These are phyloP conservation scores for Aspergillus fumigatiaffinis DNA, from an alignment of 2,329 filamentous ascomycete species.

Conservation along the genomic window DNA sequence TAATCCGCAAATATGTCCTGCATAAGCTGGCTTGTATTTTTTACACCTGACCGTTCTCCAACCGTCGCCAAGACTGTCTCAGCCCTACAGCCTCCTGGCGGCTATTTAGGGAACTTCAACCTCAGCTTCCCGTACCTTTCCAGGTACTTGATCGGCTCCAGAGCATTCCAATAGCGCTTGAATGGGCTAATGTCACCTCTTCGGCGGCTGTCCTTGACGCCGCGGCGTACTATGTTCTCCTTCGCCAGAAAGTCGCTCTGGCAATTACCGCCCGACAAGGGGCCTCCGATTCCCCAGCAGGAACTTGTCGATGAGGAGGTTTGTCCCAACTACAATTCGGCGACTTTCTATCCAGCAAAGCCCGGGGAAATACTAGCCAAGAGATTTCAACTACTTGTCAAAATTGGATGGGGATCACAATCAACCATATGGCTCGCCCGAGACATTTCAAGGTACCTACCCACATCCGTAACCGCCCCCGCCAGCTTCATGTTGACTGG, in stretches of 20 bases:
- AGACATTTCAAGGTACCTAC: conserved; percentile 23
- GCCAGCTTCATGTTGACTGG: not conserved
- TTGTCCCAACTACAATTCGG: conserved; percentile 30
- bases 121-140: too few species aligned
- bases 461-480: not conserved
- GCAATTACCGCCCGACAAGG: conserved; percentile 7
- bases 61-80: too few species aligned
- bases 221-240: conserved; percentile 13
- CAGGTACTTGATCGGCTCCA: too few species aligned
- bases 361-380: conserved; percentile 35
- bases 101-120: too few species aligned
- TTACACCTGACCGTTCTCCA: too few species aligned
- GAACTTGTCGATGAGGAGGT: conserved; percentile 38
- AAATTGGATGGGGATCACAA: conserved; percentile 41
- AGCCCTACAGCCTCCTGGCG: too few species aligned
- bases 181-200: conserved; percentile 6
- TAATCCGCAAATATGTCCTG: too few species aligned
- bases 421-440: conserved; percentile 45
- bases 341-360: conserved; percentile 37
- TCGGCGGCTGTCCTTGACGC: conserved; percentile 5
- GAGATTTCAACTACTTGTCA: conserved; percentile 36
- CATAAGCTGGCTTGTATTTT: too few species aligned
- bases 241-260: conserved; percentile 13
- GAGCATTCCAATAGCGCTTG: not conserved
- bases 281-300: conserved; percentile 2